These are phyloP conservation scores for Penicillium frequentans DNA, from an alignment of 2,329 filamentous ascomycete species.

Conservation along the genomic window DNA sequence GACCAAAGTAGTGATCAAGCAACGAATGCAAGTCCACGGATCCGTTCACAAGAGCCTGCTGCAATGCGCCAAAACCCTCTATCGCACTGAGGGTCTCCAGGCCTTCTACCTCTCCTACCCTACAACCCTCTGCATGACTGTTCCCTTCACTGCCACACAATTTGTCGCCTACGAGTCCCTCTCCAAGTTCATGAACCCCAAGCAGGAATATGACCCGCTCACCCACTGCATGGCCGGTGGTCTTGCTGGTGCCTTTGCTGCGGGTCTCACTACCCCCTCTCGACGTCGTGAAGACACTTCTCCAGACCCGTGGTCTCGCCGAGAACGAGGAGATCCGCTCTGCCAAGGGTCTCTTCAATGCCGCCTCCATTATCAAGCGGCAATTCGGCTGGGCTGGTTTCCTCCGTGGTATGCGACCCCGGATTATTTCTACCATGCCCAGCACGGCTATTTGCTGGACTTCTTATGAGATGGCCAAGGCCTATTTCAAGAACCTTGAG, in stretches of 20 bases:
- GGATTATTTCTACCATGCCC: constrained; percentile 95
- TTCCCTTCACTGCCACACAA: constrained; percentile 94
- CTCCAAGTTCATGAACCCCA: constrained; percentile 88
- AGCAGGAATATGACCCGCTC: constrained; percentile 76
- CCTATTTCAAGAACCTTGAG: constrained; percentile 58
- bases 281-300: constrained; percentile 96
- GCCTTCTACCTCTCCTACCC: constrained; percentile 99
- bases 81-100: constrained; percentile 79
- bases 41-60: constrained; percentile 86
- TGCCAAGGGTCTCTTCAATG: constrained; percentile 79
- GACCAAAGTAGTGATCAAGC: constrained; percentile 78
- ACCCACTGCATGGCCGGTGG: constrained; percentile 93
- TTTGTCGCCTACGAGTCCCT: constrained; percentile 98
- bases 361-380: constrained; percentile 76
- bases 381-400: constrained; percentile 85
- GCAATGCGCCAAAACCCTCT: constrained; percentile 86
- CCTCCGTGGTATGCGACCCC: constrained; percentile 86
- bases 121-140: constrained; percentile 96
- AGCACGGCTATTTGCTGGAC: constrained; percentile 98
- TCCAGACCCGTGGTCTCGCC: constrained; percentile 88
- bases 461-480: constrained; percentile 68
- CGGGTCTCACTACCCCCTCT: constrained; percentile 89
- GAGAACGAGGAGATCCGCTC: constrained; percentile 76
- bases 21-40: constrained; percentile 97
- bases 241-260: constrained; percentile 88